Percentiles rank a stretch among this genome's conserved stretches.
Evolutionary conservation across 106 monocot genomes (phyloP).

Genomic region (Dendrobium catenatum): DNA sequence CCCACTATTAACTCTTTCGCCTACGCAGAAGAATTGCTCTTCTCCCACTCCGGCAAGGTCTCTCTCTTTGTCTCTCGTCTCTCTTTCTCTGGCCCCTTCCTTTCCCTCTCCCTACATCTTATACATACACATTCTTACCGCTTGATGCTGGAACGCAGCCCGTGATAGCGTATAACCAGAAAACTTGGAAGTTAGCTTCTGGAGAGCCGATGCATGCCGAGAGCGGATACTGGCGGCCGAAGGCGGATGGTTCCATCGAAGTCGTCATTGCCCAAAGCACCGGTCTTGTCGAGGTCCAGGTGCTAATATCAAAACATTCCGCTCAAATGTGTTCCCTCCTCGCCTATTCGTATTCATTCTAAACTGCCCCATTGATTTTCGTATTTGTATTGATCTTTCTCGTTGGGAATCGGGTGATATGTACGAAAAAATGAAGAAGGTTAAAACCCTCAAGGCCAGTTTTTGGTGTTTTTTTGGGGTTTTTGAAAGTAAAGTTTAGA

Average conservation of each 20-base stretch:
- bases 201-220: conserved; percentile 89
- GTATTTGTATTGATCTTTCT: neutral
- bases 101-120: neutral
- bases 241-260: conserved; percentile 76
- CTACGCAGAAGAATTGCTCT: conserved; percentile 70
- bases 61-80: neutral
- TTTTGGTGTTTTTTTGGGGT: too few species aligned
- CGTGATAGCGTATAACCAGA: conserved; percentile 77
- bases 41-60: conserved; percentile 78
- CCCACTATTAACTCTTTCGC: conserved; percentile 82
- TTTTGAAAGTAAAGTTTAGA: too few species aligned
- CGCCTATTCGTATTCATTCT: neutral
- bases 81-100: neutral
- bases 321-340: neutral
- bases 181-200: conserved; percentile 73
- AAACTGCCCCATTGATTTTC: neutral
- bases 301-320: neutral
- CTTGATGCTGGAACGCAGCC: conserved; percentile 26
- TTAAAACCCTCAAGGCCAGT: too few species aligned
- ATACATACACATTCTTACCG: neutral
- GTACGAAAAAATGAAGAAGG: too few species aligned
- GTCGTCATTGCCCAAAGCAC: conserved; percentile 85
- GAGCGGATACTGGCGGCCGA: conserved; percentile 76
- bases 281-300: conserved; percentile 84
- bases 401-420: too few species aligned